Percentiles rank a stretch among this genome's conserved stretches.
phyloP scores from a whole-genome alignment of 371 early-diverging fungal genomes.

The Zopfochytrium polystomum region DNA sequence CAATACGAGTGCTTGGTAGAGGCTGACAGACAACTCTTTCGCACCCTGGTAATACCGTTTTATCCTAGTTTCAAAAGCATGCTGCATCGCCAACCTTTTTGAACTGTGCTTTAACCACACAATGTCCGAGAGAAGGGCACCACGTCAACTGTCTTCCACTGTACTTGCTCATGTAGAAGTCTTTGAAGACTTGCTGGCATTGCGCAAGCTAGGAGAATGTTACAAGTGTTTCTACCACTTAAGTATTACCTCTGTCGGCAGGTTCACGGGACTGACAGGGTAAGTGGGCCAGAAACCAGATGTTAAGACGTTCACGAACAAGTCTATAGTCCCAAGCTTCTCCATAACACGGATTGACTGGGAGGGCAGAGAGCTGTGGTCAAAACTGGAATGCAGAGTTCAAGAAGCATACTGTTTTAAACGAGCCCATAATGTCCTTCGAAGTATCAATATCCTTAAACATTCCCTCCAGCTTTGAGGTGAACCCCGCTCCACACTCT shows the following conservation, averaged over 20 bases:
- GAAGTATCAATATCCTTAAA: conserved; percentile 49
- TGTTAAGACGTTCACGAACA: conserved; percentile 75
- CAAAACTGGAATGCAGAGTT: background rate
- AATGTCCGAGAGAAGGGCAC: conserved; percentile 78
- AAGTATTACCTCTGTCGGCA: conserved; percentile 64
- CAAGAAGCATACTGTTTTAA: conserved; percentile 24
- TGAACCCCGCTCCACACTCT: conserved; percentile 89
- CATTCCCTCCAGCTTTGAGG: conserved; percentile 86
- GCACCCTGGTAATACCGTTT: conserved; percentile 44
- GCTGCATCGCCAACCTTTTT: conserved; percentile 28
- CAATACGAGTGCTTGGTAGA: conserved; percentile 72
- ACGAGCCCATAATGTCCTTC: conserved; percentile 32
- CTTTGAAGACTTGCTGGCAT: conserved; percentile 63
- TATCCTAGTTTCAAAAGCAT: conserved; percentile 13
- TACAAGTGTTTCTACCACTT: background rate
- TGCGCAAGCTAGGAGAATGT: conserved; percentile 57
- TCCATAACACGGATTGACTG: conserved; percentile 22
- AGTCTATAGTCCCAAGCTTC: conserved; percentile 33
- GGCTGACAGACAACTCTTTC: conserved; percentile 71
- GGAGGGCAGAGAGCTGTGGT: background rate
- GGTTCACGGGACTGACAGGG: conserved; percentile 56
- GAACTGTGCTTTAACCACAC: conserved; percentile 66
- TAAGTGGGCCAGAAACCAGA: conserved; percentile 89
- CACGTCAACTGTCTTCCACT: conserved; percentile 78
- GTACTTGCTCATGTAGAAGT: conserved; percentile 72